These are phyloP conservation scores for Cladobotryum protrusum DNA, from an alignment of 2,329 filamentous ascomycete species.

Conservation along the genomic window DNA sequence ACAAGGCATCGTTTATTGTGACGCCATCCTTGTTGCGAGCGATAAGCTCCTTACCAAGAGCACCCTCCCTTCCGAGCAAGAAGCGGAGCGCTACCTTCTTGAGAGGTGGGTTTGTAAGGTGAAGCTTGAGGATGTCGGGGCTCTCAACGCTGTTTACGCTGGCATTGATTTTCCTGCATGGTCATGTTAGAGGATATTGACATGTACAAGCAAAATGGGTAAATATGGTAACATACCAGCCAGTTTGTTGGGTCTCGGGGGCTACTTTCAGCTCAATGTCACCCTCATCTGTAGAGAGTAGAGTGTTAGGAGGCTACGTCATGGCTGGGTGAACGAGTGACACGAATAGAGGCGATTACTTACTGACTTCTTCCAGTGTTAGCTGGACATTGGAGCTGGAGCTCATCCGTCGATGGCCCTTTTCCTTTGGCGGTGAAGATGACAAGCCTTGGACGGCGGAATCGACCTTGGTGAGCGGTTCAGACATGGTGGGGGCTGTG, in stretches of 20 bases:
- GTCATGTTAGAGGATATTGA: constrained; percentile 1
- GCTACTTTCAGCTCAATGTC: constrained; percentile 66
- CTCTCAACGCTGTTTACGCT: constrained; percentile 75
- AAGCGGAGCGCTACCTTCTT: constrained; percentile 95
- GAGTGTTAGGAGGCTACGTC: too few species aligned
- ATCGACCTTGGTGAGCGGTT: constrained; percentile 78
- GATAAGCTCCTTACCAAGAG: constrained; percentile 71
- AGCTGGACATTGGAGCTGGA: constrained; percentile 60
- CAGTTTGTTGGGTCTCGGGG: constrained; percentile 77
- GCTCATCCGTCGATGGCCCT: constrained; percentile 62
- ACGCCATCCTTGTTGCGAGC: constrained; percentile 91
- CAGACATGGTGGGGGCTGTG: constrained; percentile 29
- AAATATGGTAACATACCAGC: constrained; percentile 58
- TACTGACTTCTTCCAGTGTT: constrained; percentile 83
- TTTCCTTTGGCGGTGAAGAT: constrained; percentile 61
- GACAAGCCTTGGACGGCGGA: constrained; percentile 79
- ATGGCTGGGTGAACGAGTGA: neutral
- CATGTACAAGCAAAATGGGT: neutral
- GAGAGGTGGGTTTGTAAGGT: constrained; percentile 72
- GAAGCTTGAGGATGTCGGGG: constrained; percentile 73
- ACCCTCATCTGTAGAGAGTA: constrained; percentile 56
- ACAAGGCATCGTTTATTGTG: constrained; percentile 93
- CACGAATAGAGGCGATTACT: constrained; percentile 24
- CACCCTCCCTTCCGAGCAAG: constrained; percentile 75
- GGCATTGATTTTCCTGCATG: constrained; percentile 82